Evolutionary conservation across 2,329 filamentous ascomycete genomes (phyloP), one percentile per base, ranked within the genome.

Genomic region (Acephala macrosclerotiorum): DNA sequence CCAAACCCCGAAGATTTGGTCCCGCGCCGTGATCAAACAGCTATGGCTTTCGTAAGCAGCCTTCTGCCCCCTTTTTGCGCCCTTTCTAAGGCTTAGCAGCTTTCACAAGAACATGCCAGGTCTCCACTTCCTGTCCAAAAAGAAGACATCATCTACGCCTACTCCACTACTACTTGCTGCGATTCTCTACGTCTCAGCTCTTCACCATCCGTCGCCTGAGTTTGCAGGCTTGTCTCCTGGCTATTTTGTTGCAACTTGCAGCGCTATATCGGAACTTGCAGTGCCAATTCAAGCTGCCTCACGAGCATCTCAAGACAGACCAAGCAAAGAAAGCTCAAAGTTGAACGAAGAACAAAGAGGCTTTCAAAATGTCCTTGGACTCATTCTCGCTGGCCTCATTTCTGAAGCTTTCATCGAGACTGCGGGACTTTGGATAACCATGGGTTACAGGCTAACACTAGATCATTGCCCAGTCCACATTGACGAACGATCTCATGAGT

Each of bases 81-180:
- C 20, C 40, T 29, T 59, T 25, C 20, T 61, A 29, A 65, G 47
- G 25, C 42, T n/a, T 35, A 53, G 7, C 53, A 81, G 79, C 4
- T 82, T 82, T 58, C 78, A 83, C 63, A 78, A 80, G 36, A 79
- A 77, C 38, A 81, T 82, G 77, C 80, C 79, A 0, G 79, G 79
- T 0, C 69, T 83, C 2, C 81, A 82, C 66, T 83, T 82, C 58
- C 75, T 82, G 12, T 80, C 81, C 0, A 77, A 75, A 22, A 81
- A 79, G 36, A 78, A 80, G 68, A 79, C 74, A 0, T 82, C 81
- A 35, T 81, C 80, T 0, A 75, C 77, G 0, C 81, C 81, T 0
- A 77, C 76, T 16, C 81, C 81, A 1, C 73, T 82, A 0, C 74
- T 83, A 11, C 71, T 83, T 6, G 80, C 80, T 2, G 77, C 81